A percentile compares a stretch with the other conserved stretches of the same genome.
Evolutionary conservation across 805 yeast genomes (phyloP).

Genomic region (Kluyveromyces siamensis): DNA sequence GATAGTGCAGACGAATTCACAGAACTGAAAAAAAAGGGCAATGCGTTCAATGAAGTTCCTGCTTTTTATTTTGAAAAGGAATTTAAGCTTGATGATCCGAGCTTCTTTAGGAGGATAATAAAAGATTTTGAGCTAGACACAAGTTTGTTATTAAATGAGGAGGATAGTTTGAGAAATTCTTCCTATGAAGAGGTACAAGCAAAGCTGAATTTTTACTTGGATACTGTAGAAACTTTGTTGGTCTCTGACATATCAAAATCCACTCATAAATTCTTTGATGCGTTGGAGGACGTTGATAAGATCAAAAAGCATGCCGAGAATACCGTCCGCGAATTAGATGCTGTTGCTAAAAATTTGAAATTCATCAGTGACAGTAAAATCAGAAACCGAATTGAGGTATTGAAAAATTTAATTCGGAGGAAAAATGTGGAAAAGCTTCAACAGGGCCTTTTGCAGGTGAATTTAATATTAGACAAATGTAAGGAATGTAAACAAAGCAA

Average conservation of each 20-base stretch:
- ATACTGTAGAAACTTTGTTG: constrained; percentile 71
- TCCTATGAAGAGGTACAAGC: constrained; percentile 61
- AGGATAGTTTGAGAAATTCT: constrained; percentile 29
- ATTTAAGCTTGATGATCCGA: constrained; percentile 82
- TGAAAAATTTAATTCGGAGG: constrained; percentile 42
- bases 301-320: constrained; percentile 47
- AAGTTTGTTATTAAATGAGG: constrained; percentile 25
- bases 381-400: constrained; percentile 38
- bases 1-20: constrained; percentile 12
- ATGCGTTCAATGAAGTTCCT: constrained; percentile 41
- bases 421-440: constrained; percentile 57
- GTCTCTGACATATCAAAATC: constrained; percentile 78
- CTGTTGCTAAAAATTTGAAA: constrained; percentile 38
- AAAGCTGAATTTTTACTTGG: constrained; percentile 71
- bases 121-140: constrained; percentile 42
- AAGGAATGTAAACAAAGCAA: constrained; percentile 28
- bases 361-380: constrained; percentile 42
- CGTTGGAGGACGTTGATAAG: constrained; percentile 66
- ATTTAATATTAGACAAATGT: constrained; percentile 35
- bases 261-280: constrained; percentile 75
- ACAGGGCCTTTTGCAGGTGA: constrained; percentile 45
- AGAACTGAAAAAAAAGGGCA: constrained; percentile 8
- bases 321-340: constrained; percentile 40
- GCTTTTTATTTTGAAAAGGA: constrained; percentile 53
- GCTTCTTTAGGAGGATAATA: constrained; percentile 67